phyloP scores from a whole-genome alignment of 257 asterid genomes.

The Jaltomata sinuosa region DNA sequence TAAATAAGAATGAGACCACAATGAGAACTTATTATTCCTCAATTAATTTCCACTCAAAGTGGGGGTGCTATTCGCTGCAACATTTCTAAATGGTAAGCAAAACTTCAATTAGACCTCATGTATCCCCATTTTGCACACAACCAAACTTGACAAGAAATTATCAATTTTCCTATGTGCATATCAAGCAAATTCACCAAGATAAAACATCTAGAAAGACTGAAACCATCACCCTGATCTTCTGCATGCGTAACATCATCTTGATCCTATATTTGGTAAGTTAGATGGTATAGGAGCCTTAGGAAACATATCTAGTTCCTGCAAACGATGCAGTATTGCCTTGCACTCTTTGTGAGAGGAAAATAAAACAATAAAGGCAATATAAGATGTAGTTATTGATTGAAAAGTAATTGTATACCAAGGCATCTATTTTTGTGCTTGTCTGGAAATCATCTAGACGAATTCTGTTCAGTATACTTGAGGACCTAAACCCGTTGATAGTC shows the following conservation, averaged over 20 bases:
- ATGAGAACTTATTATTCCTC: background rate
- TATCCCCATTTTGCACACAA: background rate
- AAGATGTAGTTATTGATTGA: background rate
- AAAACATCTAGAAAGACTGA: background rate
- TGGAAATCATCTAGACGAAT: constrained; percentile 63
- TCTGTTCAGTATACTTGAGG: constrained; percentile 82
- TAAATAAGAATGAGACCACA: background rate
- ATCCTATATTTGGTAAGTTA: background rate
- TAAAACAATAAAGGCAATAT: background rate
- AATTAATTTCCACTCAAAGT: background rate
- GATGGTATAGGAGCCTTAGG: background rate
- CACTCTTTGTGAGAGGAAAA: background rate
- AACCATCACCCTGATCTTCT: background rate
- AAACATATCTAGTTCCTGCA: background rate
- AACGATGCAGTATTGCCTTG: background rate
- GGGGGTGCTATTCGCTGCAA: background rate
- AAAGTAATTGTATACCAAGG: constrained; percentile 50
- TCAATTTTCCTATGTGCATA: background rate
- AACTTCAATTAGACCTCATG: background rate
- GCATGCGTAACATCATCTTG: background rate
- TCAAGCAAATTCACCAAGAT: background rate
- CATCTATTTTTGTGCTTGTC: constrained; percentile 93
- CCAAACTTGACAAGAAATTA: background rate
- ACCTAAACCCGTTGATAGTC: constrained; percentile 58
- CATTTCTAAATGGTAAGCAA: background rate